Evolutionary conservation across 768 basidiomycete genomes (phyloP), one percentile per base, ranked within the genome.

Genomic region (Mycena latifolia): DNA sequence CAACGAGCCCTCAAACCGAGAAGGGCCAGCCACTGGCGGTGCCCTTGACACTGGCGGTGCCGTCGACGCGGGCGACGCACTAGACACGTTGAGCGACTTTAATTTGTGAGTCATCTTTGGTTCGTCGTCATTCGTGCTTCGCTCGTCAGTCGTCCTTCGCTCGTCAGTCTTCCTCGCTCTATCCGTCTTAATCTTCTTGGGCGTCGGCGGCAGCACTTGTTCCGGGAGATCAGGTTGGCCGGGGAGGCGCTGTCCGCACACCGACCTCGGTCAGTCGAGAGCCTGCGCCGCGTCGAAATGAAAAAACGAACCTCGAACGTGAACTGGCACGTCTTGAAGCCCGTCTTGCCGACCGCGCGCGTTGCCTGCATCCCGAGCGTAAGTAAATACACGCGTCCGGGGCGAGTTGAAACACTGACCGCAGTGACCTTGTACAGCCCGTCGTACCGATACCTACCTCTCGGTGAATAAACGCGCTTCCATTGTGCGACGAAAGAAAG

Each of bases 381-480:
- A 6, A 35, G 41, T 43, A 8, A 22, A 6, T 5, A 20, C 41
- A 43, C 41, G 41, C 41, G 33, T 6, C 20, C 4, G 18, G n/a
- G 18, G 41, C 6, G 6, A 43, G 18, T 5, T 43, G 14, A 6
- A 43, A 20, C 20, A 43, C 41, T n/a, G 20, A 43, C 41, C 41
- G 20, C n/a, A 2, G 31, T 56, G 2, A 76, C 73, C 22, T 37
- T n/a, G 45, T 76, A 76, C 14, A 76, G 70, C 0, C 75, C 75
- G 61, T 76, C 75, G 47, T 73, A 76, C 24, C 73, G 75, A 53
- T 72, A 71, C 4, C 75, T 76, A 31, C 53, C 27, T 15, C 6
- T 11, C 12, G 25, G 53, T 29, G 22, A 53, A 25, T 20, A 17
- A 50, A 22, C 18, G n/a, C 31, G 9, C 31, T 8, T 29, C n/a